Evolutionary conservation across 2,329 filamentous ascomycete species (phyloP), one percentile per base, ranked within the genome.

Genomic region (Parastagonospora avenae): DNA sequence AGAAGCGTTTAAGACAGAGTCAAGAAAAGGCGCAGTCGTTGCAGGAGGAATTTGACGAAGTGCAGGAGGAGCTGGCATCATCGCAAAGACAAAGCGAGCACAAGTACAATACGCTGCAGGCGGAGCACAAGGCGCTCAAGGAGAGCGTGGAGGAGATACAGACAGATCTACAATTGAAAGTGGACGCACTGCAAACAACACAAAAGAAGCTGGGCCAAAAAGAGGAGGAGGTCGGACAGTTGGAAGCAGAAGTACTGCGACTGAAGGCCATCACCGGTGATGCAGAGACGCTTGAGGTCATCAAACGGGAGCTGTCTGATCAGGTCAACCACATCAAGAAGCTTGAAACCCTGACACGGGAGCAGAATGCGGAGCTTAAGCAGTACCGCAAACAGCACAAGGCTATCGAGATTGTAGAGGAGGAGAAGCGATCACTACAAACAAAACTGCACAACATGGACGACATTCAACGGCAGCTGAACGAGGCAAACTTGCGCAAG

Each of bases 401-500:
- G 74, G 91, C 90, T n/a, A 87, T 96, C 1, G 91, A 96, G 67
- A 84, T 99, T 2, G 89, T 97, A 0, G 92, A 99, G 70, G 94
- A 99, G 72, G 92, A 99, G 77, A 97, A 97, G 79, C 82, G 90
- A 55, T 85, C 86, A 0, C 77, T 99, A 16, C 88, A 94, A 71
- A 85, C 87, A 29, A 91, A 86, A 66, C 72, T 99, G 1, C 86
- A 91, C 53, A 80, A 88, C 32, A 88, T 93, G 73, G 85, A 90
- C 50, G 80, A 84, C 10, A 67, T 96, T 8, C 86, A 94, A 65
- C 80, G 84, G 27, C 90, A 97, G 67, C 79, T 97, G 10, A 82
- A 85, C 8, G 93, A 96, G 69, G 84, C 89, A 15, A 84, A 89
- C 55, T 81, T 96, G 33, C 92, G 96, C 66, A 87, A 90, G 46